phyloP scores from a whole-genome alignment of 495 filamentous ascomycete species.

The Tuber aestivum region DNA sequence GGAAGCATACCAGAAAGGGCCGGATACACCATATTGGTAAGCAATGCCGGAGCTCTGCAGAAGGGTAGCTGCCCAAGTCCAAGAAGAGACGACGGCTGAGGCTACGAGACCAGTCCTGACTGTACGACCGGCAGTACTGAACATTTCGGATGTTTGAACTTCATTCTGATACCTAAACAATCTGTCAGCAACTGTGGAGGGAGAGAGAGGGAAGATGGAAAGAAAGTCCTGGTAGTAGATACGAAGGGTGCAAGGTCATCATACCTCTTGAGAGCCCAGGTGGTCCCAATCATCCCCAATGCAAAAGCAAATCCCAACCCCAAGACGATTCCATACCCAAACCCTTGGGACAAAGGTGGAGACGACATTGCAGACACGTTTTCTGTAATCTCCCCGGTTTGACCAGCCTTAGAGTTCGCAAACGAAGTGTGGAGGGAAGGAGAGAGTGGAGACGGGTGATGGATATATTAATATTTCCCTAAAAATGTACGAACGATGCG shows the following conservation, averaged over 20 bases:
- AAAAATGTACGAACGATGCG: neutral
- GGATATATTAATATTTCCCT: slow-evolving; percentile 4
- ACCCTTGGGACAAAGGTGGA: slow-evolving; percentile 60
- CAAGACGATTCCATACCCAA: slow-evolving; percentile 79
- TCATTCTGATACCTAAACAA: slow-evolving; percentile 72
- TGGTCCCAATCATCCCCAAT: slow-evolving; percentile 71
- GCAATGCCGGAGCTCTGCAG: slow-evolving; percentile 82
- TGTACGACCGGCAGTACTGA: slow-evolving; percentile 86
- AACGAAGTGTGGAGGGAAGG: neutral
- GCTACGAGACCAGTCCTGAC: slow-evolving; percentile 94
- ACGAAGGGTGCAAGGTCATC: neutral
- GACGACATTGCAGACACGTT: slow-evolving; percentile 1
- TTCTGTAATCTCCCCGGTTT: neutral
- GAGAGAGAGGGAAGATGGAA: neutral
- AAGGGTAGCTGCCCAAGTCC: slow-evolving; percentile 84
- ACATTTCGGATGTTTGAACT: slow-evolving; percentile 95
- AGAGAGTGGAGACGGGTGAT: neutral
- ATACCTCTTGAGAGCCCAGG: slow-evolving; percentile 66
- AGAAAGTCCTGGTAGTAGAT: neutral
- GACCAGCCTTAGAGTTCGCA: neutral
- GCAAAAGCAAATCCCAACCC: slow-evolving; percentile 72
- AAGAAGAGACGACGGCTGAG: slow-evolving; percentile 87
- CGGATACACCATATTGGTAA: slow-evolving; percentile 86
- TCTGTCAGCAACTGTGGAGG: slow-evolving; percentile 8
- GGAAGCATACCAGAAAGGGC: slow-evolving; percentile 83